These are phyloP conservation scores for Chaetoceros muelleri DNA, from an alignment of 108 stramenopile species.

Conservation along the genomic window DNA sequence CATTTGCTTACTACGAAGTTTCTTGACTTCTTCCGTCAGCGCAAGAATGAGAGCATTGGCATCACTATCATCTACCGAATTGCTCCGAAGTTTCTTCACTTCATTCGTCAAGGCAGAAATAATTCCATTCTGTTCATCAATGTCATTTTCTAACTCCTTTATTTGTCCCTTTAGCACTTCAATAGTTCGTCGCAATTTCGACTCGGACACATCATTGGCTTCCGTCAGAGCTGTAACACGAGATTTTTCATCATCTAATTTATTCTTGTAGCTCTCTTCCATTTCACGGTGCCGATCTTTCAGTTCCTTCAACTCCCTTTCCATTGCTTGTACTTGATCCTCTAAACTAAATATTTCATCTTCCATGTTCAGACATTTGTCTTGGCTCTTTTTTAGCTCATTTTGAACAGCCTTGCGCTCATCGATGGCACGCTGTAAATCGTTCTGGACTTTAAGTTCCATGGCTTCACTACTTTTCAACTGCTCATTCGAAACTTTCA, in stretches of 20 bases:
- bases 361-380: background rate
- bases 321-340: background rate
- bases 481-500: background rate
- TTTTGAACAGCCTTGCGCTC: background rate
- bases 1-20: background rate
- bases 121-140: slow-evolving; percentile 5
- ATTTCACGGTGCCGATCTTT: slow-evolving; percentile 35
- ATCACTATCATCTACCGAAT: slow-evolving; percentile 24
- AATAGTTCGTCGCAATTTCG: background rate
- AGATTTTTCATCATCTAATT: slow-evolving; percentile 20
- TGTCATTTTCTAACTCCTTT: slow-evolving; percentile 7
- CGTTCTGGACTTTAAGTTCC: background rate
- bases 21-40: background rate
- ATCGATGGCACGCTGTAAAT: background rate
- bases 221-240: slow-evolving; percentile 11
- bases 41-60: slow-evolving; percentile 6
- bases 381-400: background rate
- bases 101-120: slow-evolving; percentile 18
- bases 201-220: background rate
- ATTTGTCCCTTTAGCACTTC: slow-evolving; percentile 6
- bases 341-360: background rate
- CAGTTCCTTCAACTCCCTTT: slow-evolving; percentile 3
- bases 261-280: slow-evolving; percentile 22
- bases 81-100: slow-evolving; percentile 18
- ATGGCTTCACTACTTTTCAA: background rate